Evolutionary conservation across 805 yeast genomes (phyloP), one percentile per base, ranked within the genome.

Genomic region (Nematodospora valgi): DNA sequence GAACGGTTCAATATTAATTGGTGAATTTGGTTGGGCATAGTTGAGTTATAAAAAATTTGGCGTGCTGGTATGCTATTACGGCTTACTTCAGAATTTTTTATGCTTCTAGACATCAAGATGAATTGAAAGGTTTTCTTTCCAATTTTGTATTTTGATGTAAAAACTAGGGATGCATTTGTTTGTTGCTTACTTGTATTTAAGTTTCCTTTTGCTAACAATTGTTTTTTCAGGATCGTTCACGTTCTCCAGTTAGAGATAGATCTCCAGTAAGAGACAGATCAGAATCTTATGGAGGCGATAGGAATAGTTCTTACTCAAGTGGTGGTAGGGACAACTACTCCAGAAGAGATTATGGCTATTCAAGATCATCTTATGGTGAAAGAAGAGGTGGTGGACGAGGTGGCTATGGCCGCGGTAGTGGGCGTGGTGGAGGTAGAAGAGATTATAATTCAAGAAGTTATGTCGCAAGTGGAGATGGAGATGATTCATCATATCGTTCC

Each of bases 241-340:
- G 51, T 27, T 60, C 67, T 35, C 66, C 54, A 27, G 59, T 58
- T 23, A 52, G 58, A 38, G 56, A 57, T 15, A 49, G 64, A 44
- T 57, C 30, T 16, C 20, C 30, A 6, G 17, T 14, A 16, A 25
- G 36, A 21, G 36, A 40, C 27, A 23, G 32, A 14, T 29, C 34
- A 7, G 15, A 18, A 20, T 23, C 33, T 10, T 24, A 35, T 15
- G 23, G 29, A 17, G 30, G 30, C 2, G 24, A 19, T 10, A n/a
- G n/a, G n/a, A n/a, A n/a, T n/a, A n/a, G n/a, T n/a, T 7, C 22
- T 13, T 34, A 18, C 17, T 23, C 35, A 13, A 31, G 41, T n/a
- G 18, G 23, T 13, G 24, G 26, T 15, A 23, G 38, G 19, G 38
- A 37, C 15, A n/a, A 16, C 11, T 26, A 19, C 22, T 27, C 38